These are phyloP conservation scores for Pinus tabuliformis DNA, from an alignment of 75 land plant genomes.

Conservation along the genomic window DNA sequence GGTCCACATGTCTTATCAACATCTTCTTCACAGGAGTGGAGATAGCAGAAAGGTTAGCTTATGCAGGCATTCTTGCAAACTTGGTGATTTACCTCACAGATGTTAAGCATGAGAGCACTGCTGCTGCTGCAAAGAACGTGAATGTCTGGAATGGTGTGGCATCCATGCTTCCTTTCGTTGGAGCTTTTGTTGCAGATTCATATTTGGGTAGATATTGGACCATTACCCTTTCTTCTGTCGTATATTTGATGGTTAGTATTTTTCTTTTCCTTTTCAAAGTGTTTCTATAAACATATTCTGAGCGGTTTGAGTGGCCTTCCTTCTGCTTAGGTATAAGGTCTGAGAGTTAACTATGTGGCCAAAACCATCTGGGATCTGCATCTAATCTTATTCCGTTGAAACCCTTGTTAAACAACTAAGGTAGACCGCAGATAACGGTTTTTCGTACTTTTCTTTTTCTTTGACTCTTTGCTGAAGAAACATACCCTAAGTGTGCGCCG, in stretches of 20 bases:
- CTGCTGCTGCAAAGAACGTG: constrained; percentile 43
- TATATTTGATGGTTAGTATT: constrained; percentile 32
- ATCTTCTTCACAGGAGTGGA: constrained; percentile 28
- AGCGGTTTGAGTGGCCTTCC: no score
- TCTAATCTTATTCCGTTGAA: no score
- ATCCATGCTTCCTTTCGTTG: constrained; percentile 36
- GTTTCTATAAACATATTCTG: neutral
- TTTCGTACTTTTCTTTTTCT: no score
- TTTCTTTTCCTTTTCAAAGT: constrained; percentile 1
- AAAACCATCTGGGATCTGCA: no score
- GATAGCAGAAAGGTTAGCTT: constrained; percentile 45
- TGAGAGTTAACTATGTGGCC: no score
- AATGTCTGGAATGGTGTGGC: constrained; percentile 45
- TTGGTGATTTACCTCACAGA: constrained; percentile 44
- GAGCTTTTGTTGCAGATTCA: constrained; percentile 61
- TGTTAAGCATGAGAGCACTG: constrained; percentile 35
- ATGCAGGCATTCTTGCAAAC: constrained; percentile 35
- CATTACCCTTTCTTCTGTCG: constrained; percentile 24
- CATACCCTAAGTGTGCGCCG: no score
- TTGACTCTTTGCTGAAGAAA: no score
- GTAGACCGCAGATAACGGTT: no score
- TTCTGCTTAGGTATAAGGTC: no score
- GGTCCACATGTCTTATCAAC: no score
- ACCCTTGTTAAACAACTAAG: no score
- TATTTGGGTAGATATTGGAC: constrained; percentile 56